These are phyloP conservation scores for Coemansia sp. DNA, from an alignment of 192 early-diverging fungal species.

Conservation along the genomic window DNA sequence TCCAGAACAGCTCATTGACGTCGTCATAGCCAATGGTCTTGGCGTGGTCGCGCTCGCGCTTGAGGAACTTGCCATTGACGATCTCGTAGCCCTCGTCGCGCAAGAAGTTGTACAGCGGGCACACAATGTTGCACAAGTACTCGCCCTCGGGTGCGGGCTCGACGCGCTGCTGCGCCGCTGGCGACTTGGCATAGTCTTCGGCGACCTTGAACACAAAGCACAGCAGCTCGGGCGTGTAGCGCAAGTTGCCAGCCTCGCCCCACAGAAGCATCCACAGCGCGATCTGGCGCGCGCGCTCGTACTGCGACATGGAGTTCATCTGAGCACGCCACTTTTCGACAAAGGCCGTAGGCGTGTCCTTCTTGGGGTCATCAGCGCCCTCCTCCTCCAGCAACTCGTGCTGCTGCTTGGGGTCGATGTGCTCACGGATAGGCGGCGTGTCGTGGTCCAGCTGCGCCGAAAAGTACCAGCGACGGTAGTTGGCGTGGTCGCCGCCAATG, in stretches of 20 bases:
- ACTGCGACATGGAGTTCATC: conserved; percentile 72
- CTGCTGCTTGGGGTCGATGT: conserved; percentile 54
- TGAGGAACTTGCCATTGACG: conserved; percentile 65
- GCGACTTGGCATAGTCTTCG: conserved; percentile 55
- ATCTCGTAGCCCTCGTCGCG: conserved; percentile 74
- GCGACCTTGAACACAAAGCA: conserved; percentile 80
- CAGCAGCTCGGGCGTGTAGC: conserved; percentile 71
- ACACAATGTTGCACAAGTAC: conserved; percentile 66
- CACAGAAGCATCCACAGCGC: conserved; percentile 75
- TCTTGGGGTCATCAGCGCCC: conserved; percentile 30
- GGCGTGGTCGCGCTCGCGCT: conserved; percentile 74
- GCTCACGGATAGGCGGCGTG: conserved; percentile 52
- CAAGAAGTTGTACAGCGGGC: conserved; percentile 71
- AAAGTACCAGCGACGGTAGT: conserved; percentile 84
- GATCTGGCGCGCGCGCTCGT: conserved; percentile 67
- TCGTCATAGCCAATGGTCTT: conserved; percentile 78
- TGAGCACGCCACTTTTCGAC: conserved; percentile 66
- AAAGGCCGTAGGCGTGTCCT: conserved; percentile 54
- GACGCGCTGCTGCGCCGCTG: conserved; percentile 54
- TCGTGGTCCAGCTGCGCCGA: conserved; percentile 66
- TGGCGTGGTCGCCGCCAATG: conserved; percentile 76
- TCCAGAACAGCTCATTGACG: conserved; percentile 84
- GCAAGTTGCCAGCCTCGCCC: conserved; percentile 75
- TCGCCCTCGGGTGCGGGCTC: conserved; percentile 63
- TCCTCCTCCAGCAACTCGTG: conserved; percentile 47